Conservation (phyloP, 2,329 filamentous ascomycete genomes). For the Cercospora berteroae region DNA sequence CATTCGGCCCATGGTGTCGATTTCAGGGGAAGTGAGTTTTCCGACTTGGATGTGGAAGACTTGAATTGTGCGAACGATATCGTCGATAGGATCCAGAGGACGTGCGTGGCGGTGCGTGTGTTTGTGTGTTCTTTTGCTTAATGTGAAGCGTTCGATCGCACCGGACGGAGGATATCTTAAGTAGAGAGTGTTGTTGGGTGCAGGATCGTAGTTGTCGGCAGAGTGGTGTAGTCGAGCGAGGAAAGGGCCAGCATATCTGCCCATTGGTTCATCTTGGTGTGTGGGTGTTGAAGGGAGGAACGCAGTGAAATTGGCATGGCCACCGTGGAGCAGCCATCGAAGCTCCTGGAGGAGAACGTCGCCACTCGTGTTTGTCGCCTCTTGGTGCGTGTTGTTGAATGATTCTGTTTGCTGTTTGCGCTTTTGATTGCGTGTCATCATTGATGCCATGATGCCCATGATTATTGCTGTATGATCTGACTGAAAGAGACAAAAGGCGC, state of each 20-base stretch:
- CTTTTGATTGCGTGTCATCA: not conserved
- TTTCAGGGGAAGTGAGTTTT: not conserved
- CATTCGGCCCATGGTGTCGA: not conserved
- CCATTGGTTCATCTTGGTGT: conserved; percentile 6
- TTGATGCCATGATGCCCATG: not conserved
- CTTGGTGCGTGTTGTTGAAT: not conserved
- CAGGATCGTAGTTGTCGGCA: conserved; percentile 12
- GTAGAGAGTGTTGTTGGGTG: not conserved
- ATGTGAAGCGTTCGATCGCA: conserved; percentile 2
- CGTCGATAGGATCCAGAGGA: conserved; percentile 6
- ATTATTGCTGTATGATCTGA: not conserved
- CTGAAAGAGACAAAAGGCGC: not conserved
- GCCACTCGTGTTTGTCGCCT: not conserved
- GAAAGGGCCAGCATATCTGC: not conserved
- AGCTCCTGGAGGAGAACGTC: not conserved
- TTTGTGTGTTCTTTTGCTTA: conserved; percentile 9
- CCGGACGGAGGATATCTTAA: conserved; percentile 13
- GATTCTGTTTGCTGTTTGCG: not conserved
- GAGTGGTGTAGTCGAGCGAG: conserved; percentile 12
- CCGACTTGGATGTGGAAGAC: conserved; percentile 4
- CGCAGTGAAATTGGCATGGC: not conserved
- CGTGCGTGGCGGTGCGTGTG: conserved; percentile 14
- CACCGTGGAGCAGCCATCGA: not conserved
- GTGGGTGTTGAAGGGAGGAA: not conserved
- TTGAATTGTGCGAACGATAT: conserved; percentile 12